Evolutionary conservation across 1,284 basidiomycete genomes (phyloP), one percentile per base, ranked within the genome.

Genomic region (Sporisorium scitamineum): DNA sequence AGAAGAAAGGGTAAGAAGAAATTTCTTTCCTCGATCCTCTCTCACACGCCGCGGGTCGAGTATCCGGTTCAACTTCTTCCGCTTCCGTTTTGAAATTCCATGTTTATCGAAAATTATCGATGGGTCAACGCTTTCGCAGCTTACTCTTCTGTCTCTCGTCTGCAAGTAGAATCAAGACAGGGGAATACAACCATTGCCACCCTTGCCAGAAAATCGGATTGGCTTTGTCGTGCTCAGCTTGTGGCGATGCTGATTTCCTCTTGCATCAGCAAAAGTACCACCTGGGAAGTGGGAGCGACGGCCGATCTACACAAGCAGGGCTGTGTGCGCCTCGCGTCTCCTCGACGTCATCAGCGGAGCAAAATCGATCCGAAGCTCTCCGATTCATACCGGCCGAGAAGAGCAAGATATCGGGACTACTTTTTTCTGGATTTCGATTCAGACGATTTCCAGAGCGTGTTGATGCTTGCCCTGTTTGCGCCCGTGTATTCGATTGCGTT

Each of bases 351-450:
- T 65, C n/a, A 47, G 6, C 55, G 26, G 55, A 45, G 39, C 24
- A 26, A 37, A 44, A 45, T 63, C 61, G 54, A 63, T 63, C 61
- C 61, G 61, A 63, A 52, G 48, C 42, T 39, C 24, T 57, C 61
- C 61, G 61, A 63, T 8, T 22, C 22, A 8, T 44, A 5, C 26
- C 61, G 61, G 61, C 61, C 61, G 54, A 34, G 13, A 37, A 0
- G 26, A 24, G 5, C 24, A 2, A 29, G 10, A 7, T 3, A 47
- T 26, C 45, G 26, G 14, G 44, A 26, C 13, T 13, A 3, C 24
- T 52, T 27, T 20, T 27, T 20, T 26, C 14, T 27, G 5, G 10
- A 34, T 20, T n/a, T 8, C 31, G 48, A 27, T 51, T 34, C n/a
- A 31, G 29, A 3, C 31, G 27, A 29, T 51, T 31, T 32, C 6